A percentile compares a stretch with the other conserved stretches of the same genome.
phyloP scores from a whole-genome alignment of 1,139 yeast genomes.

The Taphrina confusa region DNA sequence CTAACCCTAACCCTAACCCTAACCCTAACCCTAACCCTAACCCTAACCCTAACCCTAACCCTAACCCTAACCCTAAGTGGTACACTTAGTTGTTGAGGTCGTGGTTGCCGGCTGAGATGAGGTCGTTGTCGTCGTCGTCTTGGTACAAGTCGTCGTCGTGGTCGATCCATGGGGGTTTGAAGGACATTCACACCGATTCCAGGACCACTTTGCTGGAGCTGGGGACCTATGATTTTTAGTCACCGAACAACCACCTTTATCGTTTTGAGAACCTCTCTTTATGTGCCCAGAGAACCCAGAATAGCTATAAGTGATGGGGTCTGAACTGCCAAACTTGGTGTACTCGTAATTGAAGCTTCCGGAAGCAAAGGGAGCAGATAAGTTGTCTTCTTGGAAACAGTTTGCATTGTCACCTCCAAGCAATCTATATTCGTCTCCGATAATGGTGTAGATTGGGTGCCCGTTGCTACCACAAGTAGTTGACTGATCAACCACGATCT shows the following conservation, averaged over 20 bases:
- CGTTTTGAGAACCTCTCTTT: background rate
- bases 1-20: background rate
- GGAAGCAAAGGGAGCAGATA: background rate
- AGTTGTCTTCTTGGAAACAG: background rate
- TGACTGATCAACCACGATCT: background rate
- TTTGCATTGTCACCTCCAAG: background rate
- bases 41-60: background rate
- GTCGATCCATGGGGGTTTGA: background rate
- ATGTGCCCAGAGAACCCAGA: background rate
- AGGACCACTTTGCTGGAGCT: background rate
- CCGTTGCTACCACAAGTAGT: background rate
- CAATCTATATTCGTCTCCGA: background rate
- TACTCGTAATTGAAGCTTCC: background rate
- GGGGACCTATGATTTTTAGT: background rate
- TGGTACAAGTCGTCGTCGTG: background rate
- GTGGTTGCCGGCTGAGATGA: background rate
- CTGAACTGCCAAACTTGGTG: too few relatives aligned
- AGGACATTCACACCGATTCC: background rate
- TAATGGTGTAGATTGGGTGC: background rate
- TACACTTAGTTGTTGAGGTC: background rate
- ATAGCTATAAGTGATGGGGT: background rate
- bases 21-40: background rate
- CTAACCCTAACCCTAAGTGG: background rate
- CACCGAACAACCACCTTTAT: background rate
- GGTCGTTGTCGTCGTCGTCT: background rate